Percentiles rank a stretch among this genome's conserved stretches.
Evolutionary conservation across 129 eudicot species (phyloP).

Genomic region (Arctium minus): DNA sequence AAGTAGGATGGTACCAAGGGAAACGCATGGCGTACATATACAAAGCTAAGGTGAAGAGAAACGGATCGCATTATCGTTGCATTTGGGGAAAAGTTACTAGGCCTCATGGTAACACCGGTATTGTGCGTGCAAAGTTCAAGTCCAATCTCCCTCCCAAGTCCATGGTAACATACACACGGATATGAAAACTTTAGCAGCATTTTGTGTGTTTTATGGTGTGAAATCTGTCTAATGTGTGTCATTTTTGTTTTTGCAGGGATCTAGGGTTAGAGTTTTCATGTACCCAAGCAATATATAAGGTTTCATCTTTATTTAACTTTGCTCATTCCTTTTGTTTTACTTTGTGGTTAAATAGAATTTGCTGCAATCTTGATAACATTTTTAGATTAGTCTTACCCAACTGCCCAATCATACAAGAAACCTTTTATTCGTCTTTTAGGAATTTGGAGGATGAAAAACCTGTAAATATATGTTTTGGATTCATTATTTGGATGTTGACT

Average conservation of each 20-base stretch:
- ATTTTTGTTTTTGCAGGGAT: constrained; percentile 43
- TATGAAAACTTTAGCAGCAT: too few relatives aligned
- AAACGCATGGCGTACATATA: constrained; percentile 81
- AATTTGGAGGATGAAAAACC: not conserved
- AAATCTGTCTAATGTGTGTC: not conserved
- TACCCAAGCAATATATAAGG: constrained; percentile 81
- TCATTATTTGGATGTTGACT: not conserved
- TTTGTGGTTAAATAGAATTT: not conserved
- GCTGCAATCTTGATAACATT: not conserved
- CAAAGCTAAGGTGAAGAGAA: constrained; percentile 82
- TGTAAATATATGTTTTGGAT: not conserved
- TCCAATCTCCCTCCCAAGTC: constrained; percentile 96
- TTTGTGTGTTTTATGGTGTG: not conserved
- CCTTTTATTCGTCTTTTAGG: not conserved
- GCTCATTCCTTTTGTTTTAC: not conserved
- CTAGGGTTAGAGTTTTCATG: constrained; percentile 73
- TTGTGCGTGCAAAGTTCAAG: constrained; percentile 90
- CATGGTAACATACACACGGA: constrained; percentile 47
- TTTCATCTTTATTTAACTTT: not conserved
- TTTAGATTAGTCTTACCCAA: not conserved
- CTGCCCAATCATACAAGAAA: not conserved
- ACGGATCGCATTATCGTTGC: constrained; percentile 80
- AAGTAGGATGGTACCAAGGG: constrained; percentile 85
- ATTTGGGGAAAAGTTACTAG: constrained; percentile 95
- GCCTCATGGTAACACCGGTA: constrained; percentile 96